Evolutionary conservation across 345 rosid species (phyloP).

Genomic region (Excoecaria agallocha): DNA sequence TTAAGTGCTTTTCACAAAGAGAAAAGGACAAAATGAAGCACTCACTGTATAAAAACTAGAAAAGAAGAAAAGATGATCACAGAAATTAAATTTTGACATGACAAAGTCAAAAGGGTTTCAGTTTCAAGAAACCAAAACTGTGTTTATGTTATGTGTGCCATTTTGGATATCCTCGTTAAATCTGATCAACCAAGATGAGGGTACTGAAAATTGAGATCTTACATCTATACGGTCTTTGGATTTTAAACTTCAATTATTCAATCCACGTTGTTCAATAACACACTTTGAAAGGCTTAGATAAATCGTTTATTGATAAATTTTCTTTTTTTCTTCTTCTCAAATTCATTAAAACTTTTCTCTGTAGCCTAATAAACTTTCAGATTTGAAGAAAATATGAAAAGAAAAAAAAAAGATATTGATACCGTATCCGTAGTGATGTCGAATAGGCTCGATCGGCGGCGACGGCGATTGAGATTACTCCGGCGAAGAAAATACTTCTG

Average conservation of each 20-base stretch:
- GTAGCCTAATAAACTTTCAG: background rate
- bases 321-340: background rate
- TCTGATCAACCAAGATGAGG: background rate
- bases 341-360: background rate
- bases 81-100: no score
- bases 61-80: background rate
- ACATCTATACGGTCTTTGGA: no score
- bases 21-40: background rate
- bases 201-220: background rate
- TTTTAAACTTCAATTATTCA: no score
- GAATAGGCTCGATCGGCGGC: conserved; percentile 88
- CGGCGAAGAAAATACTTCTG: conserved; percentile 89
- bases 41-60: background rate
- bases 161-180: background rate
- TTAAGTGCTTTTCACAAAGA: background rate
- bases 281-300: no score
- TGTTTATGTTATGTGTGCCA: background rate
- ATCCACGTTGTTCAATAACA: no score
- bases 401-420: background rate
- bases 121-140: background rate
- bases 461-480: conserved; percentile 77
- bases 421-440: conserved; percentile 88
- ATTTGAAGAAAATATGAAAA: background rate
- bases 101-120: background rate
- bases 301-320: background rate